Base-by-base conservation (phyloP, 306 rosid species). In the Macrotyloma uniflorum region DNA sequence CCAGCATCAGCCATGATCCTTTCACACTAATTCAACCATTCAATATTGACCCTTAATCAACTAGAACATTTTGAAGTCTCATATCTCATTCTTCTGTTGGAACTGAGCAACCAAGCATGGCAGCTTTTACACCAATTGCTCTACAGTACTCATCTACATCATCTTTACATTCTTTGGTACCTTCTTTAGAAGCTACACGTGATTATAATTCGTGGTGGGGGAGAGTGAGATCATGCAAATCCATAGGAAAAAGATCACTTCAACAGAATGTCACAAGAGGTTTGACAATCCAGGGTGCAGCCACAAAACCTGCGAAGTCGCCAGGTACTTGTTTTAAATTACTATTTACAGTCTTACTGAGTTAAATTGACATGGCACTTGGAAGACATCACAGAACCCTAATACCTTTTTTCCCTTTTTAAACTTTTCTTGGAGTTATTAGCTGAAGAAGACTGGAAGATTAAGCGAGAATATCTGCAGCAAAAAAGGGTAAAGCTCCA, bases 371-470 rank as follows among this genome's bases (percentile, higher is more conserved):
- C 38, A 3, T 64, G 54, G 22, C 57, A 79, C 28, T 66, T 75
- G 33, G 33, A 79, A 67, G 63, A 68, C 15, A 33, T 16, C 43
- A 59, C 74, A 67, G 80, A 83, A 50, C 38, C 55, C 45, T 64
- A 67, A 33, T 62, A 66, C 26, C 80, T 45, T 43, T 18, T 14
- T 57, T 0, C 47, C 36, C 79, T 58, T 45, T 42, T 11, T 42
- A 3, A 26, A 69, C n/a, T 36, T 80, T 58, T 68, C 49, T 83
- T 83, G 82, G 93, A 66, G 89, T 71, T 82, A 14, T 82, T 85
- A 95, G 99, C 98, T 81, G 99, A 95, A 86, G 97, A 95, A 86
- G 99, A 95, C 0, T 95, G 99, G 99, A 95, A 93, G 86, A 58
- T 82, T 79, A 95, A 95, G 88, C 80, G 99, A 79, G 98, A 84